phyloP scores from a whole-genome alignment of 2,329 filamentous ascomycete species.

The Pseudogymnoascus sp. region DNA sequence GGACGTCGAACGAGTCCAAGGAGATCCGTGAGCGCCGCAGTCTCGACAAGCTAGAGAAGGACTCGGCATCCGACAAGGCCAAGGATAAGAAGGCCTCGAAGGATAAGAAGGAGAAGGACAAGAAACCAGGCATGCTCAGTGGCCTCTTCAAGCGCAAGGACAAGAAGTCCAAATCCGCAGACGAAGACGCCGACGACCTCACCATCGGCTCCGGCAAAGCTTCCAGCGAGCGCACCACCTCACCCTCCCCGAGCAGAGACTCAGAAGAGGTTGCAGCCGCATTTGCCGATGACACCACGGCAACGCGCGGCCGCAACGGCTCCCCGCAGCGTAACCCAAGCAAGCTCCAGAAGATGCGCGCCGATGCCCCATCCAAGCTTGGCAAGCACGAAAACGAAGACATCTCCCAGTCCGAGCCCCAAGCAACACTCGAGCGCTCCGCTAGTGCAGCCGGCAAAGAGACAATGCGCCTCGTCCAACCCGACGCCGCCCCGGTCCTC shows the following conservation, averaged over 20 bases:
- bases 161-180: conserved; percentile 40
- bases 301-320: conserved; percentile 16
- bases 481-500: conserved; percentile 8
- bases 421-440: conserved; percentile 21
- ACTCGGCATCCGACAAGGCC: conserved; percentile 50
- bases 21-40: conserved; percentile 54
- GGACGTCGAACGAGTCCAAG: conserved; percentile 36
- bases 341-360: conserved; percentile 61
- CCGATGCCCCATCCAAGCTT: conserved; percentile 21
- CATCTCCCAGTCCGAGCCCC: conserved; percentile 21
- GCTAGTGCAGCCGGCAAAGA: conserved; percentile 19
- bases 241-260: conserved; percentile 26
- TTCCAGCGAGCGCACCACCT: conserved; percentile 36
- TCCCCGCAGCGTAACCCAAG: conserved; percentile 47
- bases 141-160: conserved; percentile 42
- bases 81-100: conserved; percentile 73
- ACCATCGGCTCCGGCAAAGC: conserved; percentile 18
- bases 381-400: conserved; percentile 15
- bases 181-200: conserved; percentile 36
- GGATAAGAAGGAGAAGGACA: conserved; percentile 45
- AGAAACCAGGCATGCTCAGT: conserved; percentile 54
- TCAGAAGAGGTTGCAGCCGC: conserved; percentile 21
- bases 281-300: conserved; percentile 20
- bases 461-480: conserved; percentile 16
- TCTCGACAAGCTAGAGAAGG: conserved; percentile 69